Conservation (phyloP, 306 rosid species). For the Trichosanthes cucumerina region DNA sequence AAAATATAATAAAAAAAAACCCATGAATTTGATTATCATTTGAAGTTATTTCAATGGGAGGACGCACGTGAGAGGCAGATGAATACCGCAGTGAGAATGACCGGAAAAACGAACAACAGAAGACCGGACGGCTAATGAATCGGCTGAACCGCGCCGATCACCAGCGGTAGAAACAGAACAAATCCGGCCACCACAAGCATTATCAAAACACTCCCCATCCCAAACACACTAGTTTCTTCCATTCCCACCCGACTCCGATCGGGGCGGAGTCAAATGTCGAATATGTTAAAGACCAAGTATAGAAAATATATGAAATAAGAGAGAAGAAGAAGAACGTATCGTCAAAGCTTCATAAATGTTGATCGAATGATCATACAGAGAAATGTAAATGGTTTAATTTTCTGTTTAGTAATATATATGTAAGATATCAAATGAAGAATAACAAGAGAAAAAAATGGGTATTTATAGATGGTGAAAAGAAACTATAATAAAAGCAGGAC, state of each 20-base stretch:
- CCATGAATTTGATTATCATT: neutral
- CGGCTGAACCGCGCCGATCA: neutral
- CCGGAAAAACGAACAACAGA: neutral
- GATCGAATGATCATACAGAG: no score
- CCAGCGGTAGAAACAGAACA: neutral
- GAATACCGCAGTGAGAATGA: neutral
- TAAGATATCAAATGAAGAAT: no score
- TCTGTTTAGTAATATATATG: no score
- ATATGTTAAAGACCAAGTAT: neutral
- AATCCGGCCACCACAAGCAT: neutral
- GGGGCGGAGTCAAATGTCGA: neutral
- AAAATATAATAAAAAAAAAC: neutral
- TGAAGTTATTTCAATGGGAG: neutral
- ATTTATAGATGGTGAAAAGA: neutral
- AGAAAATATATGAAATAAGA: neutral
- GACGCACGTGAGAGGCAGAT: neutral
- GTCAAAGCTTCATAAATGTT: no score
- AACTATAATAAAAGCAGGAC: neutral
- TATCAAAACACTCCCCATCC: neutral
- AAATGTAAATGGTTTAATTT: no score
- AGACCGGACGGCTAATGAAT: neutral
- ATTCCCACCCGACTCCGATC: neutral
- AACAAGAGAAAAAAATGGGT: neutral
- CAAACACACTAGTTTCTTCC: neutral
- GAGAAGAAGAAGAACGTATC: neutral